Evolutionary conservation across 192 early-diverging fungal species (phyloP).

Genomic region (Coemansia sp.): DNA sequence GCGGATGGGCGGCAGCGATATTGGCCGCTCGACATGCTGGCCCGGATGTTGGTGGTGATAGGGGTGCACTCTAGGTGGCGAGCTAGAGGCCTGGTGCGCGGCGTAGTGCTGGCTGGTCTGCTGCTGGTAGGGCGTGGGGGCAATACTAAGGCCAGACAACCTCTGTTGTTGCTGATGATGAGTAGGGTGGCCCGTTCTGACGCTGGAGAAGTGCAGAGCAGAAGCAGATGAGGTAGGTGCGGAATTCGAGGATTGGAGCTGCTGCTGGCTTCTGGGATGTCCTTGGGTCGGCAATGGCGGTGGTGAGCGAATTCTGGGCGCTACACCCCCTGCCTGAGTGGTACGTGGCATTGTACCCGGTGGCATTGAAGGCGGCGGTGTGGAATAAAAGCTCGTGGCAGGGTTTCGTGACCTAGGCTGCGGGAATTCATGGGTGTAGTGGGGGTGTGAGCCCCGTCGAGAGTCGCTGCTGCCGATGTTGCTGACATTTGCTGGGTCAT

Average conservation of each 20-base stretch:
- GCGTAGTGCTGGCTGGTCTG: conserved; percentile 17
- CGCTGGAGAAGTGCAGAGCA: conserved; percentile 13
- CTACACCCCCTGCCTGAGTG: conserved; percentile 9
- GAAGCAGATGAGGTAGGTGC: conserved; percentile 26
- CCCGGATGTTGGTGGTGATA: neutral
- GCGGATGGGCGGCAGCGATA: conserved; percentile 26
- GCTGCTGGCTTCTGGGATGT: conserved; percentile 11
- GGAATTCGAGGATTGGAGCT: conserved; percentile 23
- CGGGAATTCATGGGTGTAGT: conserved; percentile 9
- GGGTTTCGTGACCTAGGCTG: conserved; percentile 19
- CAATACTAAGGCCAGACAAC: conserved; percentile 8
- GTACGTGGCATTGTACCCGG: conserved; percentile 11
- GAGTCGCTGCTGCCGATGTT: neutral
- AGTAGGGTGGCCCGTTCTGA: conserved; percentile 5
- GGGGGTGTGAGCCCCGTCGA: neutral
- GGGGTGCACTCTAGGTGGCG: conserved; percentile 21
- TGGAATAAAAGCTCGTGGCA: conserved; percentile 12
- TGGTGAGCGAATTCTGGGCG: conserved; percentile 21
- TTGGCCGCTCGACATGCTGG: conserved; percentile 16
- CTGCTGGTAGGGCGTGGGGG: neutral
- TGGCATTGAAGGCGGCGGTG: conserved; percentile 22
- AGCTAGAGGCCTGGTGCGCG: conserved; percentile 12
- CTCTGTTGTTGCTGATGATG: conserved; percentile 22
- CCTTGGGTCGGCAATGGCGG: conserved; percentile 7
- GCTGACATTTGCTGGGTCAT: neutral